phyloP scores from a whole-genome alignment of 164 flowering plant genomes.

The Santalum album region DNA sequence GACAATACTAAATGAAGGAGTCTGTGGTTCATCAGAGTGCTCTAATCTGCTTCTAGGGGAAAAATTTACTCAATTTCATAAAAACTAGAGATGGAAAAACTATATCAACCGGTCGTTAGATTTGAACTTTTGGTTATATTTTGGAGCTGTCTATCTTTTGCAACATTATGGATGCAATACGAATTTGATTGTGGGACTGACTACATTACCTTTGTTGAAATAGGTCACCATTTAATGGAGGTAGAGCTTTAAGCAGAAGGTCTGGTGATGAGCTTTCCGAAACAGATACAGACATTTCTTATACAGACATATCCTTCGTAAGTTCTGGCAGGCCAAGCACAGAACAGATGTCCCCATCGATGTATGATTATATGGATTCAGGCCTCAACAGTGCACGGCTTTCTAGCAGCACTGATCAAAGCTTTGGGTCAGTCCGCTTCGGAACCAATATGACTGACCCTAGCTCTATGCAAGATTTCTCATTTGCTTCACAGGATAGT shows the following conservation, averaged over 20 bases:
- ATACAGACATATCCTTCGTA: conserved; percentile 47
- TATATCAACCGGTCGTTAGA: too few relatives aligned
- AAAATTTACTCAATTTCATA: too few relatives aligned
- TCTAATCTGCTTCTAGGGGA: too few relatives aligned
- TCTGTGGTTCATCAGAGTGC: too few relatives aligned
- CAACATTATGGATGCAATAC: neutral
- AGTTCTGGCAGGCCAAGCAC: conserved; percentile 35
- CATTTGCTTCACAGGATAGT: conserved; percentile 22
- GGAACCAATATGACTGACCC: conserved; percentile 21
- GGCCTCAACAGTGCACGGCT: conserved; percentile 19
- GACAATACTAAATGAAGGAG: too few relatives aligned
- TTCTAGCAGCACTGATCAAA: conserved; percentile 27
- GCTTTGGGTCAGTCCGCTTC: conserved; percentile 27
- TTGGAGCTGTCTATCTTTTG: neutral
- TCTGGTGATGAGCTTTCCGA: conserved; percentile 21
- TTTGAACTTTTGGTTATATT: too few relatives aligned
- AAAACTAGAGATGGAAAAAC: too few relatives aligned
- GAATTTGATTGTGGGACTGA: neutral
- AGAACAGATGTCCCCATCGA: neutral
- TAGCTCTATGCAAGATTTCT: conserved; percentile 7
- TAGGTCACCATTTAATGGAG: conserved; percentile 35
- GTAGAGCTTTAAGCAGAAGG: conserved; percentile 12
- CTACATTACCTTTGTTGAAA: conserved; percentile 1
- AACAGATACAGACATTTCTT: conserved; percentile 22
- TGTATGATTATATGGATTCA: conserved; percentile 4